Evolutionary conservation across 345 rosid species (phyloP).

Genomic region (Physaria fendleri): DNA sequence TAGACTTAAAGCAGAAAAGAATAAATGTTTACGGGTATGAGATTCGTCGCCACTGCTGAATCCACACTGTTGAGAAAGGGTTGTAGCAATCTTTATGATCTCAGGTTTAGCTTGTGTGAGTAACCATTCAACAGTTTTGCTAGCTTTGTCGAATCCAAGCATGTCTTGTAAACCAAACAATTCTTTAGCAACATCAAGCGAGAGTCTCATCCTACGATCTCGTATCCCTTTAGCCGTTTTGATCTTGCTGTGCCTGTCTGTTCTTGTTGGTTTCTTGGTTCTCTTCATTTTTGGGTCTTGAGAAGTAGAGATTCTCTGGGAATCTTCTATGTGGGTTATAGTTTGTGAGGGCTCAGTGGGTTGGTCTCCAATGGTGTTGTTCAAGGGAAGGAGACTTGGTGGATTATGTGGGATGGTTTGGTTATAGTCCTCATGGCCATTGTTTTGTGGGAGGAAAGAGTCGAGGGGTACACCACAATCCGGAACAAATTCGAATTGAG

Average conservation of each 20-base stretch:
- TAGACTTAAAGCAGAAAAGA: neutral
- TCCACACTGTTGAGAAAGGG: conserved; percentile 9
- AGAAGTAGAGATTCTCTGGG: conserved; percentile 21
- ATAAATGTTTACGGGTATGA: conserved; percentile 17
- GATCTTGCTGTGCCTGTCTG: conserved; percentile 86
- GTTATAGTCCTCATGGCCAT: conserved; percentile 12
- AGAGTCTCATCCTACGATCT: conserved; percentile 83
- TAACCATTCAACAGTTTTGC: conserved; percentile 82
- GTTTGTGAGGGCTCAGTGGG: conserved; percentile 22
- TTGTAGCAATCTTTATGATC: conserved; percentile 40
- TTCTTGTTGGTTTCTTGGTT: conserved; percentile 41
- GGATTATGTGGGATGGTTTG: conserved; percentile 21
- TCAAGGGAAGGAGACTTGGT: conserved; percentile 25
- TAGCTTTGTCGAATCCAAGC: conserved; percentile 73
- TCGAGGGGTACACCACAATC: conserved; percentile 22
- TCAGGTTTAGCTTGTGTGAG: conserved; percentile 52
- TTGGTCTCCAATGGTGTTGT: no score
- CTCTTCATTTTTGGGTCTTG: conserved; percentile 20
- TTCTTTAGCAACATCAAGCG: conserved; percentile 62
- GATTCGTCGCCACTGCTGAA: conserved; percentile 30
- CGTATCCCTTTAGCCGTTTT: conserved; percentile 70
- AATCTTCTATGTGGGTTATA: conserved; percentile 27
- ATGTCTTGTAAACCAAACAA: conserved; percentile 81
- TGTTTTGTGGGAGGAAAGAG: conserved; percentile 26
- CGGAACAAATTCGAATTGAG: conserved; percentile 29